Conservation (phyloP, 2,329 filamentous ascomycete species). For the Neonectria neomacrospora region DNA sequence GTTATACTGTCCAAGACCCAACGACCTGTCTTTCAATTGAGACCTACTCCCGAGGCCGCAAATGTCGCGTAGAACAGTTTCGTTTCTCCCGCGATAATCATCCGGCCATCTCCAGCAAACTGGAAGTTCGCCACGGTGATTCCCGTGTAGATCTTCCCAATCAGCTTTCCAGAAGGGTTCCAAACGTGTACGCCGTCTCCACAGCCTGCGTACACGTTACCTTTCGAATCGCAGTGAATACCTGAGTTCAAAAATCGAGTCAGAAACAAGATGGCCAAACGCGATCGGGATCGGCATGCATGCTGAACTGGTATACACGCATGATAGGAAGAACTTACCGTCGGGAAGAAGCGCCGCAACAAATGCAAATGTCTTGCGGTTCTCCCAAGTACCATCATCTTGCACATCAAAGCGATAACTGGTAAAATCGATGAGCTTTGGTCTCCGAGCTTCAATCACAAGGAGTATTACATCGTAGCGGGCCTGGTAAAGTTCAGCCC, state of each 20-base stretch:
- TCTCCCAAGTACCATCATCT: conserved; percentile 58
- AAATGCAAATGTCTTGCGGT: conserved; percentile 67
- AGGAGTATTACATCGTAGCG: conserved; percentile 51
- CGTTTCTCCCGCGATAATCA: conserved; percentile 51
- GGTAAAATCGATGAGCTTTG: not conserved
- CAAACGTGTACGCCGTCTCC: conserved; percentile 63
- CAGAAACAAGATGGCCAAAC: not conserved
- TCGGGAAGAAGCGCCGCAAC: conserved; percentile 66
- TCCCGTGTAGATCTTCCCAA: conserved; percentile 67
- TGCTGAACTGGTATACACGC: not conserved
- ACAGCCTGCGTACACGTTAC: conserved; percentile 65
- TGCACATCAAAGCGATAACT: conserved; percentile 52
- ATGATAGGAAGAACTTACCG: conserved; percentile 49
- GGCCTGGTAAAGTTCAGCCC: conserved; percentile 56
- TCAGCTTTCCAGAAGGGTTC: conserved; percentile 57
- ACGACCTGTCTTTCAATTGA: not conserved
- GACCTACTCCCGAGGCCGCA: conserved; percentile 30
- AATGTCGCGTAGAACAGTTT: conserved; percentile 48
- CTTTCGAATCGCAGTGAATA: conserved; percentile 64
- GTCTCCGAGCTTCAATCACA: not conserved
- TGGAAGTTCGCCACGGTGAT: conserved; percentile 58
- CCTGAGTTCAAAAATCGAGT: conserved; percentile 48
- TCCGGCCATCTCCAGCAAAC: conserved; percentile 52
- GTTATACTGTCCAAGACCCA: not conserved
- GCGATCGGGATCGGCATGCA: not conserved